phyloP scores from a whole-genome alignment of 345 rosid genomes.

The Streptanthus diversifolius region DNA sequence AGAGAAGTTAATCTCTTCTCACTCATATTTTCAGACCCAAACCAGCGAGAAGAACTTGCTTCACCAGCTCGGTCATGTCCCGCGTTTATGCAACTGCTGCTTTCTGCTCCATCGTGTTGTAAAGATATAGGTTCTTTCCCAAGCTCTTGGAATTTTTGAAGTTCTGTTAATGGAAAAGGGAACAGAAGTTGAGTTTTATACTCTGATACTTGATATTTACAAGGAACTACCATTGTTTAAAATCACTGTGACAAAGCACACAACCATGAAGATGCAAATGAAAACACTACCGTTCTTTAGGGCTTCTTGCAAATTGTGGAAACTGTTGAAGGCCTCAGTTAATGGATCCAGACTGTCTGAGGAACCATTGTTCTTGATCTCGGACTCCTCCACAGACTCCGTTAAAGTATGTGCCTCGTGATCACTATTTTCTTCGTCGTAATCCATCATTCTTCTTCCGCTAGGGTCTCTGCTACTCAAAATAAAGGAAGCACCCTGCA shows the following conservation, averaged over 20 bases:
- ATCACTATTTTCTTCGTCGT: conserved; percentile 54
- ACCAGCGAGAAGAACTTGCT: conserved; percentile 39
- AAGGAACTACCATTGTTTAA: background rate
- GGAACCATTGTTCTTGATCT: conserved; percentile 37
- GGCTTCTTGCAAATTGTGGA: conserved; percentile 61
- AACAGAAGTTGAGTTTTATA: background rate
- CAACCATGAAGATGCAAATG: background rate
- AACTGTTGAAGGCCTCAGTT: conserved; percentile 44
- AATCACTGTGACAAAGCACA: background rate
- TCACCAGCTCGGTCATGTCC: conserved; percentile 26
- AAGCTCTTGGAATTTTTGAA: conserved; percentile 51
- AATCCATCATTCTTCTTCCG: conserved; percentile 48
- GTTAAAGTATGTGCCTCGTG: conserved; percentile 34
- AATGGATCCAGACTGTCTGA: conserved; percentile 54
- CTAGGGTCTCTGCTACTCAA: conserved; percentile 53
- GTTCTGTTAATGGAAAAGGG: conserved; percentile 38
- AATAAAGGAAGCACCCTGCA: conserved; percentile 52
- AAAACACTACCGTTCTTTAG: conserved; percentile 49
- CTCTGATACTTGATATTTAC: background rate
- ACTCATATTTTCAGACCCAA: conserved; percentile 33
- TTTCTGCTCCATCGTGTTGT: conserved; percentile 29
- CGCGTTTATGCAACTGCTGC: conserved; percentile 25
- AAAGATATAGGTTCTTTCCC: conserved; percentile 41
- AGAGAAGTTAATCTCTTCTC: conserved; percentile 31
- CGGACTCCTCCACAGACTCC: conserved; percentile 45